Conservation (phyloP, 306 rosid genomes). For the Mimosa pudica region DNA sequence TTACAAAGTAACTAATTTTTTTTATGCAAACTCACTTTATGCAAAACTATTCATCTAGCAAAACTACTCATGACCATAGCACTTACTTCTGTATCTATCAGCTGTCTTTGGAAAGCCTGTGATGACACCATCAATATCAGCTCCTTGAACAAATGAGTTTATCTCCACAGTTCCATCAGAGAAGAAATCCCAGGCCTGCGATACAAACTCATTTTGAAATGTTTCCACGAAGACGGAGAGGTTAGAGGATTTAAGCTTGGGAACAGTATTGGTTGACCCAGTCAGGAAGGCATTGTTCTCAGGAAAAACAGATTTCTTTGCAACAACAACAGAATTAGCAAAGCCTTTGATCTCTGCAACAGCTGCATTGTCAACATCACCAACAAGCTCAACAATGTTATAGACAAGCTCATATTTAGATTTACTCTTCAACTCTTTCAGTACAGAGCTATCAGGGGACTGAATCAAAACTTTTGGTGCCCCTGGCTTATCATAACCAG, state of each 20-base stretch:
- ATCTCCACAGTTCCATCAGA: slow-evolving; percentile 83
- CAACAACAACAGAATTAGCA: slow-evolving; percentile 68
- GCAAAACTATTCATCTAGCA: background rate
- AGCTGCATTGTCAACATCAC: slow-evolving; percentile 47
- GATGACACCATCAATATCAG: slow-evolving; percentile 60
- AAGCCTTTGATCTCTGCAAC: slow-evolving; percentile 59
- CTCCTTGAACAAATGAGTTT: slow-evolving; percentile 54
- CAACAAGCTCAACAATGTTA: slow-evolving; percentile 50
- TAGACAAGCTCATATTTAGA: slow-evolving; percentile 65
- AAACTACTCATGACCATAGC: background rate
- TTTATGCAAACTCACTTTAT: background rate
- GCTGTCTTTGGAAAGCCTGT: slow-evolving; percentile 83
- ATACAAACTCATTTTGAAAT: slow-evolving; percentile 82
- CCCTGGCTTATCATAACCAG: slow-evolving; percentile 56
- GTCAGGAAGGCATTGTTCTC: slow-evolving; percentile 19
- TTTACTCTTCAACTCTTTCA: slow-evolving; percentile 54
- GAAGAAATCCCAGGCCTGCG: slow-evolving; percentile 87
- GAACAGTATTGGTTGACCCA: slow-evolving; percentile 42
- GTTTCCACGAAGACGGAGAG: slow-evolving; percentile 67
- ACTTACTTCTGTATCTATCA: slow-evolving; percentile 83
- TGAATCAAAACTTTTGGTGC: slow-evolving; percentile 66
- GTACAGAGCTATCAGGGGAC: slow-evolving; percentile 72
- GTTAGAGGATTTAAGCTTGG: slow-evolving; percentile 46
- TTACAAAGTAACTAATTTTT: background rate
- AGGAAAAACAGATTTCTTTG: slow-evolving; percentile 56